These are phyloP conservation scores for Dispira simplex DNA, from an alignment of 192 early-diverging fungal species.

Conservation along the genomic window DNA sequence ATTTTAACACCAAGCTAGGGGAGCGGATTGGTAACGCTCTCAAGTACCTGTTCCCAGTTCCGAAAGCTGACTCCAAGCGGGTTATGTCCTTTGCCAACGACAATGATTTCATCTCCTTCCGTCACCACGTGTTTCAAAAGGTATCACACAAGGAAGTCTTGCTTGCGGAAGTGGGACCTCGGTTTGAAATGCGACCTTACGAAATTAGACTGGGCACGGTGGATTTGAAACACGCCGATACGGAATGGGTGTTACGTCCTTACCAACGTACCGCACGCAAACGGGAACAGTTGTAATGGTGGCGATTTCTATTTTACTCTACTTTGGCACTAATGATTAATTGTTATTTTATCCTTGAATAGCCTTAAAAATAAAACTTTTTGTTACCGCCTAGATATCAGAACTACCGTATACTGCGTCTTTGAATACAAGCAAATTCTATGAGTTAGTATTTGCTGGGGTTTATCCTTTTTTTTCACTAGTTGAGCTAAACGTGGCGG, in stretches of 20 bases:
- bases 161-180: conserved; percentile 91
- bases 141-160: conserved; percentile 78
- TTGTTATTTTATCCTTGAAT: no score
- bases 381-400: no score
- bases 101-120: conserved; percentile 91
- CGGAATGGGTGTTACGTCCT: conserved; percentile 90
- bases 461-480: no score
- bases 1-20: conserved; percentile 82
- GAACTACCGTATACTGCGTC: no score
- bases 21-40: conserved; percentile 67
- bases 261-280: conserved; percentile 80
- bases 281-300: no score
- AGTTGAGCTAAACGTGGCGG: no score
- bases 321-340: no score
- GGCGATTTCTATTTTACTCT: no score
- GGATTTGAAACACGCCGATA: conserved; percentile 87
- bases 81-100: conserved; percentile 97
- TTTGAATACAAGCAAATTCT: no score
- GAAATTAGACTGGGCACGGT: conserved; percentile 93
- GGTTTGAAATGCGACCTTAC: conserved; percentile 95
- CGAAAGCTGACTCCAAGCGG: conserved; percentile 88
- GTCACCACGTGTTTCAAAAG: conserved; percentile 94
- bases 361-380: no score
- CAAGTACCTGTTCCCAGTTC: conserved; percentile 95
- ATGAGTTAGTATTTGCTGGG: no score